Evolutionary conservation across 768 basidiomycete species (phyloP).

Genomic region (Auricularia auricula-judae): DNA sequence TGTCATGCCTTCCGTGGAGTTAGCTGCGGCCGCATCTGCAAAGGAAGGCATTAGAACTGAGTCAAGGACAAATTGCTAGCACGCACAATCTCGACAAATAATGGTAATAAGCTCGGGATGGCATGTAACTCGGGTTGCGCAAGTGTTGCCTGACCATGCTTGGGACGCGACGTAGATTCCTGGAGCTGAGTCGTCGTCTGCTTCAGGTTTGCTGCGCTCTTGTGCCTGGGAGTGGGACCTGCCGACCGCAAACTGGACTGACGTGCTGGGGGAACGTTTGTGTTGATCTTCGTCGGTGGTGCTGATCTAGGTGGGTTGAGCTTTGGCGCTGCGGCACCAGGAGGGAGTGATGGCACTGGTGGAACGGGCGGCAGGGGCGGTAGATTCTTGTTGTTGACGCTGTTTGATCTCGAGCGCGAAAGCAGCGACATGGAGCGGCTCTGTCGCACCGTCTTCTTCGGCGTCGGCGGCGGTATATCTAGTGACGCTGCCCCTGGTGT

Average conservation of each 20-base stretch:
- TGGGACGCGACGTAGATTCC: constrained; percentile 16
- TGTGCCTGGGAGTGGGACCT: neutral
- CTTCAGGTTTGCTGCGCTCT: neutral
- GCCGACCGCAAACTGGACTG: neutral
- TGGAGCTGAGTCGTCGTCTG: constrained; percentile 4
- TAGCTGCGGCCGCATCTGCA: neutral
- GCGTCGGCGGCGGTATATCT: constrained; percentile 10
- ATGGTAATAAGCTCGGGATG: constrained; percentile 72
- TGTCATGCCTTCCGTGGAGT: neutral
- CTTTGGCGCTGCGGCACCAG: constrained; percentile 8
- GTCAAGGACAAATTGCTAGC: neutral
- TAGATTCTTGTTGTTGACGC: constrained; percentile 6
- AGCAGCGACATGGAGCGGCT: constrained; percentile 31
- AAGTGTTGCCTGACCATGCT: constrained; percentile 32
- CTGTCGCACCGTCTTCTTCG: constrained; percentile 9
- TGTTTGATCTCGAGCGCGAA: constrained; percentile 33
- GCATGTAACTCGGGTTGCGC: constrained; percentile 68
- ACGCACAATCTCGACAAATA: constrained; percentile 84
- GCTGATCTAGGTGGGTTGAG: constrained; percentile 6
- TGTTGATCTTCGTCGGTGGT: neutral
- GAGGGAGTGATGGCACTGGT: constrained; percentile 32
- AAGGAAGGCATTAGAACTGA: neutral
- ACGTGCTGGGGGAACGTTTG: neutral
- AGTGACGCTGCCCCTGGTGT: constrained; percentile 4
- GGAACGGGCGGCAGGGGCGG: constrained; percentile 26